A percentile compares a stretch with the other conserved stretches of the same genome.
Evolutionary conservation across 139 green algal species (phyloP).

Genomic region (Chlorella vulgaris): DNA sequence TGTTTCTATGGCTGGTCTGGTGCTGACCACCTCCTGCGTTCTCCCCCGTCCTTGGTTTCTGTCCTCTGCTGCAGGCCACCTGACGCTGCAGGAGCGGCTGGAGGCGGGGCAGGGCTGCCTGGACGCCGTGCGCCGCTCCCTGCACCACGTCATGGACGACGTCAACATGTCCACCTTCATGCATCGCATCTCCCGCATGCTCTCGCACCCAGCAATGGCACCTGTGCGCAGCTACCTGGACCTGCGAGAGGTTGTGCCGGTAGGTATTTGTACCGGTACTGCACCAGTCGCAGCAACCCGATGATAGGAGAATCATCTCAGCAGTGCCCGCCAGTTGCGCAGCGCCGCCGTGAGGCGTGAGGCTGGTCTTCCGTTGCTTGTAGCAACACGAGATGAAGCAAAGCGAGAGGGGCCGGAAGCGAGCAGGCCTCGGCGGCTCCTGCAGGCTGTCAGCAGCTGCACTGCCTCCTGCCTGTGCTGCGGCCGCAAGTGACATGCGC

Average conservation of each 20-base stretch:
- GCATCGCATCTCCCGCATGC: conserved; percentile 4
- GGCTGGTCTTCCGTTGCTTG: no score
- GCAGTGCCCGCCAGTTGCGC: no score
- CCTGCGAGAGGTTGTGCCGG: background rate
- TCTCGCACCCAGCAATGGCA: background rate
- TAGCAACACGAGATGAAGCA: no score
- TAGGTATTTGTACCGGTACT: background rate
- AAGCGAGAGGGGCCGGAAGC: no score
- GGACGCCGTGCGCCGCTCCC: background rate
- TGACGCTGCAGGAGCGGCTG: background rate
- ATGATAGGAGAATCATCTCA: background rate
- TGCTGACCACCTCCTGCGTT: no score
- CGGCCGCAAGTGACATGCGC: background rate
- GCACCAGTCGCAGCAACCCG: background rate
- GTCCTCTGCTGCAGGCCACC: conserved; percentile 8
- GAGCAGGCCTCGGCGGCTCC: no score
- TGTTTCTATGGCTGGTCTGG: no score
- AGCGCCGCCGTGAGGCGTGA: no score
- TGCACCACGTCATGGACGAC: background rate
- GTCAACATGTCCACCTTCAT: conserved; percentile 40
- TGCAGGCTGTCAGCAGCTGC: background rate
- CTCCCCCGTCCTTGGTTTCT: no score
- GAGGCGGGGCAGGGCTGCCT: background rate
- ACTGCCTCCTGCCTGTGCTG: background rate
- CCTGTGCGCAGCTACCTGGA: background rate